Evolutionary conservation across 331 rosid species (phyloP), one percentile per base, ranked within the genome.

Genomic region (Quercus phellos): DNA sequence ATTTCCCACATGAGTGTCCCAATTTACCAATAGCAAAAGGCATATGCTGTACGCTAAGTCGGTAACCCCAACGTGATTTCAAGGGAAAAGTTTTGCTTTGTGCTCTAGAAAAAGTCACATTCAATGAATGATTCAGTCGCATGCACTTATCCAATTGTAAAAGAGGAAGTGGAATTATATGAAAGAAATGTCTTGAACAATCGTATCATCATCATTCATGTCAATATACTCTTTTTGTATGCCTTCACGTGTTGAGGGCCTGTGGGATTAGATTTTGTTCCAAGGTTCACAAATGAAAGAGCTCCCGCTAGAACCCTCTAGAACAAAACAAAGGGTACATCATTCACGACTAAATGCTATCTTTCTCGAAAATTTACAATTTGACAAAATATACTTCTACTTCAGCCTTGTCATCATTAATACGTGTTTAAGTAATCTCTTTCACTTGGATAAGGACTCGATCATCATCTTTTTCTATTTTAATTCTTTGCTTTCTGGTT

Each of bases 61-160:
- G 46, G 46, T 38, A 38, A 2, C 46, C 35, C 68, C 30, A 22
- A 7, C 17, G 53, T 12, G 53, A 12, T 46, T 46, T 10, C 53
- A 46, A 46, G 14, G 53, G 53, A 12, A 46, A 46, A 46, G 16
- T 46, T 10, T 10, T 12, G 16, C 11, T 10, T 46, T 21, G 34
- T 16, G 30, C 17, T 26, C 18, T 55, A 4, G 10, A 24, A 13
- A 19, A 35, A 18, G 56, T 55, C 32, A 55, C 51, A 38, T 74
- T 74, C 70, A 56, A 10, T 55, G 64, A 51, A 68, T 29, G 29
- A 43, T 29, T 58, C 4, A 63, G 16, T 17, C 16, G 19, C 38
- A 63, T 42, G 46, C 51, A 19, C 54, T 68, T 56, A 71, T 71
- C 77, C 50, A 59, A 70, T 70, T 68, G 58, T 74, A 76, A 76